Evolutionary conservation across 2,329 filamentous ascomycete genomes (phyloP), one percentile per base, ranked within the genome.

Genomic region (Atkinsonella hypoxylon): DNA sequence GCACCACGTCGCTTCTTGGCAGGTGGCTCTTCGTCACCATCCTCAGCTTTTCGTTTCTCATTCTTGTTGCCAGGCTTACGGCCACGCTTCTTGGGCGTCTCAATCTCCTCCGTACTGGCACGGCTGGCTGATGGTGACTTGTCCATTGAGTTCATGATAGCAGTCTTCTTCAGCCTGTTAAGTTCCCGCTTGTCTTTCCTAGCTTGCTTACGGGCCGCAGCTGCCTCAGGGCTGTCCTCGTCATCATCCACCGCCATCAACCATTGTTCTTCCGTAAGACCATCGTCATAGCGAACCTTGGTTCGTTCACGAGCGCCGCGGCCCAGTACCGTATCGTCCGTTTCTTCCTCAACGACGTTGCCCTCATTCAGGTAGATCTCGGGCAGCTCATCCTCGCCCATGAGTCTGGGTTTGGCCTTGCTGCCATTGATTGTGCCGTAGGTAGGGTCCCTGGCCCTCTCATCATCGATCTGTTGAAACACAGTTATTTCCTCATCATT

Each of bases 241-340:
- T 96, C 90, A 54, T 95, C 91, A 64, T 98, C 93, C 32, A 98
- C 91, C 49, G 93, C 93, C 74, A 95, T 91, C 48, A 97, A 79
- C 93, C 93, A 98, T 68, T 98, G 94, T 71, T 98, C 93, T 70
- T 98, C 94, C 0, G 93, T 97, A 31, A 98, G 81, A 48, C 94
- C 93, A 62, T 98, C 93, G 61, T 98, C 93, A 60, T 98, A 98
- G 67, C 86, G 87, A 61, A 96, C 90, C 62, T 89, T 84, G 58
- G 89, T 96, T 54, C 94, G 84, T 70, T 98, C 93, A 72, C 93
- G 87, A 56, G 91, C 91, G 60, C 93, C 93, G 67, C 93, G 90
- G 53, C 93, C 93, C 32, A 82, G 72, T 26, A 82, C 73, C 32
- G 83, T 75, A 56, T 93, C 88, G 54, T 87, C 85, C 18, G 83